Base-by-base conservation (phyloP, 768 basidiomycete genomes). In the Gloeostereum incarnatum region DNA sequence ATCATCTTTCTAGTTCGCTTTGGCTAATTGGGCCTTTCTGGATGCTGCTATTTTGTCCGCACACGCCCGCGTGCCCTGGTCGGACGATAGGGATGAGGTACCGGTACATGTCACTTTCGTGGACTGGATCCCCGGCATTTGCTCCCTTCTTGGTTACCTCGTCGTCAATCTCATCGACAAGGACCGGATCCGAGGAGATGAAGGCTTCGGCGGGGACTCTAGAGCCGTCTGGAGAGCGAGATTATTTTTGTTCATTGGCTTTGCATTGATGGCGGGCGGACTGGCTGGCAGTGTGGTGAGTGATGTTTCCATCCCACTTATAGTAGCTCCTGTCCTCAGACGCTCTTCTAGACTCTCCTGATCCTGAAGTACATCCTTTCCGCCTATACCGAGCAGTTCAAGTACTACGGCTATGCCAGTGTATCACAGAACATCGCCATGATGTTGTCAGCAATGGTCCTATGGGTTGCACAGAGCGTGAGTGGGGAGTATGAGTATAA, bases 41-140 rank as follows among this genome's bases (percentile, higher is more conserved):
- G 83, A 86, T 45, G 82, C 83, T 8, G 68, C 74, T 14, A 75
- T 84, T 38, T 63, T 78, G 37, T 81, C 80, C 7, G 66, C 74
- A 2, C 77, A 81, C 45, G 78, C 78, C 0, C 66, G 65, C 38
- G 56, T 77, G 2, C 77, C 79, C 17, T 56, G 26, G 26, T n/a
- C n/a, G n/a, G n/a, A 65, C 6, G 69, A 66, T 42, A 68, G 75
- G 4, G 76, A 78, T 3, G 62, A 77, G 47, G 63, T 75, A 43
- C 66, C 71, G 8, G 26, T 27, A 0, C 78, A 78, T 47, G 78
- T 85, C 52, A 54, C 59, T 10, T 83, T 84, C 53, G 69, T 76
- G 38, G 83, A 85, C 59, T 85, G 83, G 83, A 60, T 81, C n/a
- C 78, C 82, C 0, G 83, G 81, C 4, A 68, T 85, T 46, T 77